Conservation (phyloP, 2,329 filamentous ascomycete genomes). For the Talaromyces sp. region DNA sequence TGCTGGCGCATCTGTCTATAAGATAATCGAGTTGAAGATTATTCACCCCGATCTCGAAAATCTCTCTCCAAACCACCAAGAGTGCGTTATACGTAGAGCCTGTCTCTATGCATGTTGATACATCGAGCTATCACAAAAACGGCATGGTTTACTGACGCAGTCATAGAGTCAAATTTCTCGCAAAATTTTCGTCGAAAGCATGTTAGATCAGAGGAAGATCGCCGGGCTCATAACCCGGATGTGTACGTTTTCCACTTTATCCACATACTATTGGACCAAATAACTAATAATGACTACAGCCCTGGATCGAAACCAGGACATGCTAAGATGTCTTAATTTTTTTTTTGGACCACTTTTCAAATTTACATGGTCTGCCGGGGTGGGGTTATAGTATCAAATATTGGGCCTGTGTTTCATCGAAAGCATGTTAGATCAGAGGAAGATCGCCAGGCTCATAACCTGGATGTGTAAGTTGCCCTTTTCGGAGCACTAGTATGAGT, state of each 20-base stretch:
- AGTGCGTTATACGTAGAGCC: not conserved
- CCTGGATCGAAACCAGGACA: constrained; percentile 8
- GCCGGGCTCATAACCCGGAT: constrained; percentile 10
- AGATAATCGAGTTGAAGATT: too few species aligned
- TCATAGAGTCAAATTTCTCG: not conserved
- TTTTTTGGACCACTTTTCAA: not conserved
- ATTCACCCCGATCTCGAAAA: not conserved
- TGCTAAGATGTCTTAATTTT: not conserved
- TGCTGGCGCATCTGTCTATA: too few species aligned
- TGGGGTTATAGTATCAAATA: not conserved
- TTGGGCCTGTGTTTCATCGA: not conserved
- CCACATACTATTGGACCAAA: too few species aligned
- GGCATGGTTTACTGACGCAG: not conserved
- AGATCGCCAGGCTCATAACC: constrained; percentile 8
- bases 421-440: constrained; percentile 9
- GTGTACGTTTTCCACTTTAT: not conserved
- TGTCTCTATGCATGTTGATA: not conserved
- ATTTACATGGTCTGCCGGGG: too few species aligned
- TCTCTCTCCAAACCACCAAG: not conserved
- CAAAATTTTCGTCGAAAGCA: constrained; percentile 2
- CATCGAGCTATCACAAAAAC: not conserved
- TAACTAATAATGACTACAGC: not conserved
- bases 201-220: constrained; percentile 10
- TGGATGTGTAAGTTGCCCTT: not conserved
- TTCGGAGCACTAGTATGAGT: not conserved